phyloP scores from a whole-genome alignment of 495 filamentous ascomycete species.

The Aspergillus nanangensis region DNA sequence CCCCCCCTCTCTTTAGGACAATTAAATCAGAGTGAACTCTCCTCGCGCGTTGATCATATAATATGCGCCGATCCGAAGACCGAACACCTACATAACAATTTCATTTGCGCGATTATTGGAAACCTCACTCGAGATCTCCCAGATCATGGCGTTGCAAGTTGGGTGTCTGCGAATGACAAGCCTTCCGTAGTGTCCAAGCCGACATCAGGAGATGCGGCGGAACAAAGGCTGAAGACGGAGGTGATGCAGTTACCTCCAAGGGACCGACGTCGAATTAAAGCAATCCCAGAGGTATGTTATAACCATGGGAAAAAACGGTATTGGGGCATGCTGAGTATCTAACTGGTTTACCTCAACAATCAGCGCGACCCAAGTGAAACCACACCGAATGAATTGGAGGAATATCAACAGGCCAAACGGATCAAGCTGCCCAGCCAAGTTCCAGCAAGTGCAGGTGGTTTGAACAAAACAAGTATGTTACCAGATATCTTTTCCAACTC shows the following conservation, averaged over 20 bases:
- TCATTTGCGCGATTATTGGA: constrained; percentile 77
- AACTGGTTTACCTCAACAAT: not conserved
- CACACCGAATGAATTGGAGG: constrained; percentile 57
- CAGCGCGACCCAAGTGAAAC: constrained; percentile 65
- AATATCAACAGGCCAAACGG: constrained; percentile 65
- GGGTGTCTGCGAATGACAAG: constrained; percentile 96
- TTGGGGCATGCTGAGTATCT: constrained; percentile 4
- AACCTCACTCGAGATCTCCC: constrained; percentile 87
- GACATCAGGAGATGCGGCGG: constrained; percentile 80
- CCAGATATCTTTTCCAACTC: not conserved
- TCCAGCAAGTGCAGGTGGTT: constrained; percentile 75
- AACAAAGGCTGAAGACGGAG: constrained; percentile 85
- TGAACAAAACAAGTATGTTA: constrained; percentile 82
- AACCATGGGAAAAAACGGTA: not conserved
- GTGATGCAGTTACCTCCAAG: constrained; percentile 87
- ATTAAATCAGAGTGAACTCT: constrained; percentile 80
- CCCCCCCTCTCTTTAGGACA: constrained; percentile 55
- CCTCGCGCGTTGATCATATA: constrained; percentile 67
- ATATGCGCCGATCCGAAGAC: constrained; percentile 64
- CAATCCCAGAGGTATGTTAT: constrained; percentile 53
- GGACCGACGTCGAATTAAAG: constrained; percentile 84
- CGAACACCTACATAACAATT: constrained; percentile 86
- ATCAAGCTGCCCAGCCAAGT: constrained; percentile 65
- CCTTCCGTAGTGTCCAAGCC: constrained; percentile 76
- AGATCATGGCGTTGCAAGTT: constrained; percentile 85